Conservation (phyloP, 1,284 basidiomycete genomes). For the Puccinia sorghi region DNA sequence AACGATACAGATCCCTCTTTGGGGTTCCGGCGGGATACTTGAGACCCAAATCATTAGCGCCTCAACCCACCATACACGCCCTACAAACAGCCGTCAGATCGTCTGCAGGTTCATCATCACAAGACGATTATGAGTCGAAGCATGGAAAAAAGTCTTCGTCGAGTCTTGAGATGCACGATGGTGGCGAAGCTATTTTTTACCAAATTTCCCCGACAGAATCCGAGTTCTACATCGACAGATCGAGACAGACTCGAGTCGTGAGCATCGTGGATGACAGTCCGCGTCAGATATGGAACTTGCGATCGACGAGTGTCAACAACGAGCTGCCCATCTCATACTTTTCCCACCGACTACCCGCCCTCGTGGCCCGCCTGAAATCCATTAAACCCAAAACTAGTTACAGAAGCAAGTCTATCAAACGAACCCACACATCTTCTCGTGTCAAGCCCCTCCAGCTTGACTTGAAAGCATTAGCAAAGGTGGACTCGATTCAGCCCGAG, state of each 20-base stretch:
- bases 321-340: neutral
- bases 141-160: neutral
- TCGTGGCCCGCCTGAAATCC: neutral
- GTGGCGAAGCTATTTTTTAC: neutral
- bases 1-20: slow-evolving; percentile 22
- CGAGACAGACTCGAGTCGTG: neutral
- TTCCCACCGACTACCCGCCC: neutral
- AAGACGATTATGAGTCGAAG: neutral
- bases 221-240: neutral
- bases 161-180: neutral
- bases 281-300: neutral
- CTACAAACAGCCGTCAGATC: neutral
- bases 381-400: neutral
- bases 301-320: neutral
- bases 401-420: neutral
- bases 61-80: neutral
- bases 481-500: neutral
- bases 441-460: neutral
- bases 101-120: neutral
- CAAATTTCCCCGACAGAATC: neutral
- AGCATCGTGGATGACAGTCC: slow-evolving; percentile 8
- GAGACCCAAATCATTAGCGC: slow-evolving; percentile 12
- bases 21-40: slow-evolving; percentile 28
- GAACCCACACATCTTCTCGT: neutral
- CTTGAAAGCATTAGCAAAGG: neutral